Base-by-base conservation (phyloP, 495 filamentous ascomycete genomes). In the Neohortaea acidophila region DNA sequence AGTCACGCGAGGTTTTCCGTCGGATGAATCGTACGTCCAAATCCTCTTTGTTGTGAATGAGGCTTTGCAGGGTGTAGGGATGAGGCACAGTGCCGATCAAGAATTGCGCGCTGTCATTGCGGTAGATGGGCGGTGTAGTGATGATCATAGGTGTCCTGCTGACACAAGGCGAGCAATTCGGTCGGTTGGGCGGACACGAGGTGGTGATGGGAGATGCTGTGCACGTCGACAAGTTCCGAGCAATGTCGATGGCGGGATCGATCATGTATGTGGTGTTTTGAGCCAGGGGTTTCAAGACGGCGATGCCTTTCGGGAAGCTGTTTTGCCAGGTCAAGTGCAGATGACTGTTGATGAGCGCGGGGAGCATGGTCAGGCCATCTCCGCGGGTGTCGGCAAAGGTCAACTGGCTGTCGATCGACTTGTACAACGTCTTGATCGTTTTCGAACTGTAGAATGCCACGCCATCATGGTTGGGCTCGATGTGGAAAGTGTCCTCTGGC, bases 61-160 rank as follows among this genome's bases (percentile, higher is more conserved):
- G 62, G 13, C 71, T 68, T 32, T 74, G 64, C 8, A 84, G 60
- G 8, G 86, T 93, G 59, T 81, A 92, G 0, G 89, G 89, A 49
- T 97, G 89, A 0, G 89, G 87, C 4, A 96, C 74, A 6, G 73
- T 79, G 48, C 77, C 84, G 47, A 96, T 82, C 13, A 78, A 82
- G 62, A 83, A 94, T 11, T 75, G 49, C 7, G 62, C 63, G 40
- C 55, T 49, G 4, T 32, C 41, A 43, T 64, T 64, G 19, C 50
- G 50, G 51, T 52, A 57, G 13, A 48, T 24, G 4, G 46, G 31
- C 8, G 48, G 38, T 2, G 51, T 42, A 17, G 41, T 21, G 31
- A 64, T 40, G 6, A 60, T 62, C 45, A 71, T 48, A 2, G 72
- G 66, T 21, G 69, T 64, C 5, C 64, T 59, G 13, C 69, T 51